A percentile compares a stretch with the other conserved stretches of the same genome.
phyloP scores from a whole-genome alignment of 345 rosid genomes.

The Bruguiera parviflora region DNA sequence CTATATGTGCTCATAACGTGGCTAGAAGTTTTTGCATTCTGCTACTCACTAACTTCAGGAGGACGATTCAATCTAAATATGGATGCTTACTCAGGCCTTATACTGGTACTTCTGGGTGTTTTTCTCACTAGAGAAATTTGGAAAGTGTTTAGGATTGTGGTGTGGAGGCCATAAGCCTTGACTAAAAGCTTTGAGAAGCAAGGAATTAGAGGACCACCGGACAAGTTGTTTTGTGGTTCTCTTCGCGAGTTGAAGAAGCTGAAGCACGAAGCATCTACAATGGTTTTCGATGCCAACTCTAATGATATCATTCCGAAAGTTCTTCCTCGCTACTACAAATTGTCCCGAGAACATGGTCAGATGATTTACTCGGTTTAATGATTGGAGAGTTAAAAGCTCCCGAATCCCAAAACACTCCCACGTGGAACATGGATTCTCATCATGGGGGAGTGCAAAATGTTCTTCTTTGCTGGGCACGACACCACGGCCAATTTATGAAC shows the following conservation, averaged over 20 bases:
- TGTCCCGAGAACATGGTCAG: slow-evolving; percentile 31
- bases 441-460: slow-evolving; percentile 86
- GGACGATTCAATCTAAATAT: not conserved
- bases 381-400: slow-evolving; percentile 18
- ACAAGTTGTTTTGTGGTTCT: slow-evolving; percentile 28
- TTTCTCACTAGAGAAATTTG: slow-evolving; percentile 8
- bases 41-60: too few species aligned
- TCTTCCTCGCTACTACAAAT: slow-evolving; percentile 22
- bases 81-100: slow-evolving; percentile 4
- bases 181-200: slow-evolving; percentile 24
- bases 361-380: slow-evolving; percentile 56
- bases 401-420: slow-evolving; percentile 10
- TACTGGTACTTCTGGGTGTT: not conserved
- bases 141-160: slow-evolving; percentile 9
- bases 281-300: slow-evolving; percentile 17
- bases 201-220: slow-evolving; percentile 34
- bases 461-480: slow-evolving; percentile 85
- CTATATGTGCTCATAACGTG: too few species aligned
- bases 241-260: slow-evolving; percentile 18
- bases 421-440: slow-evolving; percentile 27
- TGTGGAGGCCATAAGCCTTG: slow-evolving; percentile 35
- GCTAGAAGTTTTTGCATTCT: too few species aligned
- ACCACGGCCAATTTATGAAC: slow-evolving; percentile 82
- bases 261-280: slow-evolving; percentile 7
- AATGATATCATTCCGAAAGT: slow-evolving; percentile 25